Evolutionary conservation across 2,329 filamentous ascomycete species (phyloP).

Genomic region (Verticillium nonalfalfae): DNA sequence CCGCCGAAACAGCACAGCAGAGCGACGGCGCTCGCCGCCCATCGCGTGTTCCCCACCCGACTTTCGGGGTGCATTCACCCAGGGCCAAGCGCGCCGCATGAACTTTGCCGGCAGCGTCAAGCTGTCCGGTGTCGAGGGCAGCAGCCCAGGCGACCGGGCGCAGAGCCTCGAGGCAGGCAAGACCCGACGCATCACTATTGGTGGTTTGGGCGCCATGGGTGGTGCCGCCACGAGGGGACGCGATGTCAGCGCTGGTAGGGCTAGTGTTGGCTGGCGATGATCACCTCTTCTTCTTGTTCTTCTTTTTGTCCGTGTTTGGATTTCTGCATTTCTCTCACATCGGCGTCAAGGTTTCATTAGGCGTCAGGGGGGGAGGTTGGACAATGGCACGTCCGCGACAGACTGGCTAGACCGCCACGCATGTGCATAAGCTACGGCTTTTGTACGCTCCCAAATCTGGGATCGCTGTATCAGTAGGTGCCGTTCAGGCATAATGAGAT

Average conservation of each 20-base stretch:
- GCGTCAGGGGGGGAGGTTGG: background rate
- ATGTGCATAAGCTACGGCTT: background rate
- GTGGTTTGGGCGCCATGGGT: conserved; percentile 7
- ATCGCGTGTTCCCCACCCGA: conserved; percentile 45
- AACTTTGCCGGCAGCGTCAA: conserved; percentile 37
- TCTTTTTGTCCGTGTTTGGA: background rate
- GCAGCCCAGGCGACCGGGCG: conserved; percentile 15
- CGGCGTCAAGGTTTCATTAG: background rate
- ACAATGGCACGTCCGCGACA: background rate
- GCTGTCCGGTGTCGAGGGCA: conserved; percentile 10
- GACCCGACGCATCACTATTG: conserved; percentile 12
- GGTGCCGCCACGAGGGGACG: conserved; percentile 4
- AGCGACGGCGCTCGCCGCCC: conserved; percentile 46
- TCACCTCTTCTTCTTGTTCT: background rate
- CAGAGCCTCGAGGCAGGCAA: conserved; percentile 6
- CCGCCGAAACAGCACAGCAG: conserved; percentile 37
- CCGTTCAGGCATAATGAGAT: background rate
- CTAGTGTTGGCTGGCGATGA: conserved; percentile 35
- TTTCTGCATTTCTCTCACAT: background rate
- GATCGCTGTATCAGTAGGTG: background rate
- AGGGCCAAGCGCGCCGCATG: conserved; percentile 52
- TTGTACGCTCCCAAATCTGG: background rate
- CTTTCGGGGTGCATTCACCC: conserved; percentile 32
- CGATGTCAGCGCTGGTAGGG: conserved; percentile 9
- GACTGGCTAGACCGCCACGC: background rate